Evolutionary conservation across 495 filamentous ascomycete species (phyloP), one percentile per base, ranked within the genome.

Genomic region (Xylaria nigripes): DNA sequence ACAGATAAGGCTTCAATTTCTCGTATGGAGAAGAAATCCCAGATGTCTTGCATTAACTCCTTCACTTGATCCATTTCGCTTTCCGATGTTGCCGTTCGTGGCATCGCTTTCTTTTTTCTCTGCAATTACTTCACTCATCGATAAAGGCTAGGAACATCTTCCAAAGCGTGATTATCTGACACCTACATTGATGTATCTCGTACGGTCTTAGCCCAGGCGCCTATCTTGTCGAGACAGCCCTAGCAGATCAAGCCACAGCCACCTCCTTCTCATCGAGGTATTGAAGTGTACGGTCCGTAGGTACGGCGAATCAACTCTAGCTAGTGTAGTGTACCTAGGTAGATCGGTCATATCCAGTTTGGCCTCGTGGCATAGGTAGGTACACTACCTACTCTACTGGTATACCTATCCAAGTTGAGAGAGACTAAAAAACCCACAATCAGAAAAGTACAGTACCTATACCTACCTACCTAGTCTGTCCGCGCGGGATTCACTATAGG

Each of bases 201-300:
- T 46, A 44, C 12, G 38, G 30, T 44, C 46, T 10, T 23, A 36
- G 32, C 46, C 50, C 46, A 56, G 45, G 24, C 52, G 50, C 49
- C 45, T 59, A 63, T 69, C 68, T 66, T 72, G 71, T 68, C 69
- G 70, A 75, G 72, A 71, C 70, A 54, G 66, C 56, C 63, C 66
- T 59, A 65, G 63, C 71, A 59, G 58, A 68, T 70, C 68, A 71
- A 69, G 75, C 72, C 68, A 22, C 47, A 69, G 74, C 72, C 68
- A 19, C 45, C 43, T 63, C 59, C 67, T 72, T 76, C 72, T 75
- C 72, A 73, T 72, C 68, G 13, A 40, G 36, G 36, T 40, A 30
- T 21, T 54, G 42, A 19, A 44, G 34, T 44, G 19, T 36, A 40
- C 29, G 15, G n/a, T n/a, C n/a, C n/a, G n/a, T n/a, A n/a, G n/a